A percentile compares a stretch with the other conserved stretches of the same genome.
phyloP scores from a whole-genome alignment of 164 flowering plant genomes.

The Platanus orientalis region DNA sequence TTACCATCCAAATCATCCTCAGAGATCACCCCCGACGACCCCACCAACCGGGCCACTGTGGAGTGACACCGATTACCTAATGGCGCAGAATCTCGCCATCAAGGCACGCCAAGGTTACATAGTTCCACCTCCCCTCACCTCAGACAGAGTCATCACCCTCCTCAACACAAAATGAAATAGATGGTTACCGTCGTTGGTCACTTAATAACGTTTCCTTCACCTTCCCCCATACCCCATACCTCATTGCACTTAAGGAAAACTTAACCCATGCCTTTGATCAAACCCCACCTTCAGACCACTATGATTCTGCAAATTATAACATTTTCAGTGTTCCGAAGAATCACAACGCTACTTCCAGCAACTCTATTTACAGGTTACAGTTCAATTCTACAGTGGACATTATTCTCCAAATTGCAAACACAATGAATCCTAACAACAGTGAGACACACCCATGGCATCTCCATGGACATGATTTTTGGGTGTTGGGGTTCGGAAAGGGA shows the following conservation, averaged over 20 bases:
- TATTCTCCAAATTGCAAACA: slow-evolving; percentile 64
- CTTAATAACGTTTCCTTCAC: slow-evolving; percentile 68
- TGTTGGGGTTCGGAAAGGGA: no score
- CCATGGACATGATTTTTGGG: no score
- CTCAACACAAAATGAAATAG: slow-evolving; percentile 67
- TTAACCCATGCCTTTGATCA: slow-evolving; percentile 35
- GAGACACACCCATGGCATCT: no score
- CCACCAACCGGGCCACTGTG: slow-evolving; percentile 58
- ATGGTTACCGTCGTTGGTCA: slow-evolving; percentile 52
- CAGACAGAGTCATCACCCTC: slow-evolving; percentile 51
- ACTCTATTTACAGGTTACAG: no score
- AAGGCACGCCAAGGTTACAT: slow-evolving; percentile 44
- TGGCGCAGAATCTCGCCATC: slow-evolving; percentile 43
- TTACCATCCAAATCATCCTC: no score
- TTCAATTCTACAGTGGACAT: slow-evolving; percentile 63
- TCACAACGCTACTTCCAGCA: slow-evolving; percentile 43
- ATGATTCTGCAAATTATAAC: slow-evolving; percentile 40
- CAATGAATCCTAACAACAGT: slow-evolving; percentile 28
- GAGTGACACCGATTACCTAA: slow-evolving; percentile 35
- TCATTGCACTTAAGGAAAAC: slow-evolving; percentile 49
- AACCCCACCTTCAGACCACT: slow-evolving; percentile 49
- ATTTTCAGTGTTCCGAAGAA: slow-evolving; percentile 31
- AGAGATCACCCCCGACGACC: slow-evolving; percentile 37
- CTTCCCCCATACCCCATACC: slow-evolving; percentile 71
- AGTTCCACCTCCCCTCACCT: slow-evolving; percentile 40